phyloP scores from a whole-genome alignment of 176 grass and related monocot species.

The Calamus simplicifolius region DNA sequence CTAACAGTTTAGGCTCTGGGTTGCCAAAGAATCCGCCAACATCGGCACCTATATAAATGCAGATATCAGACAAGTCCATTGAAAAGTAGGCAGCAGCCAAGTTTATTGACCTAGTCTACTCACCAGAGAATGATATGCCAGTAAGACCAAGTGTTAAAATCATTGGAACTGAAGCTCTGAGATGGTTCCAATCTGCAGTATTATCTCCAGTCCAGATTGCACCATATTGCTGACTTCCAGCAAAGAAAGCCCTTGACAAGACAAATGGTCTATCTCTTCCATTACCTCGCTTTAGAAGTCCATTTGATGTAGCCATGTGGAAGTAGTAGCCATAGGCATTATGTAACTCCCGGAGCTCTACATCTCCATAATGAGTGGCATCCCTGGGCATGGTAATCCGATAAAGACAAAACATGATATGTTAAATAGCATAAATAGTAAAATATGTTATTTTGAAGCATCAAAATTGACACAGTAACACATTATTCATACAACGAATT shows the following conservation, averaged over 20 bases:
- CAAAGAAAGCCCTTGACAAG: constrained; percentile 87
- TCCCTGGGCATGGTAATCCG: constrained; percentile 98
- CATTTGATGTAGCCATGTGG: constrained; percentile 89
- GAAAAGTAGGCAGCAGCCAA: background rate
- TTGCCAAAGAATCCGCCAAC: constrained; percentile 96
- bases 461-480: too few relatives aligned
- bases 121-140: constrained; percentile 84
- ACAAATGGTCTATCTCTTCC: constrained; percentile 96
- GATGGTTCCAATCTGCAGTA: constrained; percentile 89
- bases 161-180: constrained; percentile 89
- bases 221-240: constrained; percentile 82
- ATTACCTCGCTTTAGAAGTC: constrained; percentile 75
- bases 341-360: constrained; percentile 86
- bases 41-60: constrained; percentile 67
- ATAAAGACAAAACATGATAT: background rate
- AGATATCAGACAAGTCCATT: constrained; percentile 16
- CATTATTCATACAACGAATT: too few relatives aligned
- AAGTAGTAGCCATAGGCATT: constrained; percentile 99
- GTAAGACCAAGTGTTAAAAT: constrained; percentile 91
- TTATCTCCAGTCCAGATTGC: constrained; percentile 97
- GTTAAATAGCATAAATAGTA: background rate
- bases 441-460: too few relatives aligned
- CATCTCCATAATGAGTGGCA: constrained; percentile 67
- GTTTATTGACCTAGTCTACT: constrained; percentile 21
- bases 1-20: constrained; percentile 75